These are phyloP conservation scores for Komagataella pastoris DNA, from an alignment of 805 yeast species.

Conservation along the genomic window DNA sequence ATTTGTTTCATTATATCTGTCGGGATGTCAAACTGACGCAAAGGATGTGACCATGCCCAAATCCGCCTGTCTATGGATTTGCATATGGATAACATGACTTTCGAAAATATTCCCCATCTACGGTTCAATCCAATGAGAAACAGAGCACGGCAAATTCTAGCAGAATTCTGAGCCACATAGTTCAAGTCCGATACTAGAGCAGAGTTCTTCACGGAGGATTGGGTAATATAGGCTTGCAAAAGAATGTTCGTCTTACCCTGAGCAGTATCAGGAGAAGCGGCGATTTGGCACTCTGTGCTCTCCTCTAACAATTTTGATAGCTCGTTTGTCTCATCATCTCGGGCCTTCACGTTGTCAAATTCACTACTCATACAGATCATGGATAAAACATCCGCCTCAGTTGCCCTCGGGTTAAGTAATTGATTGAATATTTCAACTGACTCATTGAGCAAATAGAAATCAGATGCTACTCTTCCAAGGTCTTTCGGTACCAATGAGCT, in stretches of 20 bases:
- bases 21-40: slow-evolving; percentile 76
- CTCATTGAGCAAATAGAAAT: slow-evolving; percentile 74
- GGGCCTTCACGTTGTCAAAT: slow-evolving; percentile 76
- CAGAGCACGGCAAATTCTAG: slow-evolving; percentile 85
- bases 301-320: slow-evolving; percentile 45
- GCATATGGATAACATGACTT: slow-evolving; percentile 66
- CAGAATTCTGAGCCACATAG: slow-evolving; percentile 92
- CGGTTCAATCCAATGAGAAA: slow-evolving; percentile 79
- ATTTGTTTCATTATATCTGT: slow-evolving; percentile 49
- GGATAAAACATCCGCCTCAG: slow-evolving; percentile 84
- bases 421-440: slow-evolving; percentile 84
- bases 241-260: slow-evolving; percentile 82
- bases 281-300: slow-evolving; percentile 69
- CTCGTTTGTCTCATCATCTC: slow-evolving; percentile 81
- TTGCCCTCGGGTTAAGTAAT: slow-evolving; percentile 69
- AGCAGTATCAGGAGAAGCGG: slow-evolving; percentile 59
- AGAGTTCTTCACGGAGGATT: slow-evolving; percentile 58
- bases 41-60: slow-evolving; percentile 89
- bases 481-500: slow-evolving; percentile 76
- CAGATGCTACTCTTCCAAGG: slow-evolving; percentile 88
- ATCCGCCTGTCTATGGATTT: slow-evolving; percentile 72
- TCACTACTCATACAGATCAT: slow-evolving; percentile 89
- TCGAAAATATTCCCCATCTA: slow-evolving; percentile 79
- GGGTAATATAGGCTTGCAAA: slow-evolving; percentile 79
- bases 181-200: slow-evolving; percentile 78